A percentile compares a stretch with the other conserved stretches of the same genome.
These are phyloP conservation scores for Colletotrichum graminicola DNA, from an alignment of 2,329 filamentous ascomycete genomes.

Conservation along the genomic window DNA sequence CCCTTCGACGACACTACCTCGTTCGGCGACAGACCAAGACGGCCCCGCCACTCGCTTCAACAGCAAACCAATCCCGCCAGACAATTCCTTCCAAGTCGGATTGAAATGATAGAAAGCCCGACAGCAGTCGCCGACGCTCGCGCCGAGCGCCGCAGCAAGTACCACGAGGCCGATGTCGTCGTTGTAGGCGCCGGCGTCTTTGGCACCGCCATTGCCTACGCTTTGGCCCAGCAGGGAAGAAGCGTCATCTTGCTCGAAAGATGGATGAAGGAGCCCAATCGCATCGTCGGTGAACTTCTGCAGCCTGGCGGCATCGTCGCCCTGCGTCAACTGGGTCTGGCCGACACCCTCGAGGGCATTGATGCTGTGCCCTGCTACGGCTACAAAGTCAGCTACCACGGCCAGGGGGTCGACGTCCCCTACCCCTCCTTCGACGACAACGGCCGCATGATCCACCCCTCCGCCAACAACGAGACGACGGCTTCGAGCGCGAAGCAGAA, in stretches of 20 bases:
- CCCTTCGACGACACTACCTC: constrained; percentile 3
- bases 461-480: constrained; percentile 27
- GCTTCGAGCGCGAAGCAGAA: constrained; percentile 51
- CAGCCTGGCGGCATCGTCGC: constrained; percentile 92
- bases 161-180: constrained; percentile 83
- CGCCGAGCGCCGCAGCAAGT: constrained; percentile 61
- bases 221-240: constrained; percentile 88
- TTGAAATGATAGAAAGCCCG: constrained; percentile 49
- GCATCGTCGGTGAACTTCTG: constrained; percentile 94
- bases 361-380: constrained; percentile 86
- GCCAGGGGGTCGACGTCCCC: constrained; percentile 77
- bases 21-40: constrained; percentile 17
- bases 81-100: background rate
- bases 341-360: constrained; percentile 87
- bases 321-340: constrained; percentile 82
- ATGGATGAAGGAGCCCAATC: constrained; percentile 91
- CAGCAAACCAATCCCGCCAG: constrained; percentile 1
- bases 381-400: constrained; percentile 89
- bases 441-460: constrained; percentile 47
- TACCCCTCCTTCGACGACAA: constrained; percentile 76
- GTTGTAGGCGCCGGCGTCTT: constrained; percentile 93
- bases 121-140: constrained; percentile 55
- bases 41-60: constrained; percentile 26
- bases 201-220: constrained; percentile 86
- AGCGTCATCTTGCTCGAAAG: constrained; percentile 91